These are phyloP conservation scores for Xylaria sp. DNA, from an alignment of 2,329 filamentous ascomycete species.

Conservation along the genomic window DNA sequence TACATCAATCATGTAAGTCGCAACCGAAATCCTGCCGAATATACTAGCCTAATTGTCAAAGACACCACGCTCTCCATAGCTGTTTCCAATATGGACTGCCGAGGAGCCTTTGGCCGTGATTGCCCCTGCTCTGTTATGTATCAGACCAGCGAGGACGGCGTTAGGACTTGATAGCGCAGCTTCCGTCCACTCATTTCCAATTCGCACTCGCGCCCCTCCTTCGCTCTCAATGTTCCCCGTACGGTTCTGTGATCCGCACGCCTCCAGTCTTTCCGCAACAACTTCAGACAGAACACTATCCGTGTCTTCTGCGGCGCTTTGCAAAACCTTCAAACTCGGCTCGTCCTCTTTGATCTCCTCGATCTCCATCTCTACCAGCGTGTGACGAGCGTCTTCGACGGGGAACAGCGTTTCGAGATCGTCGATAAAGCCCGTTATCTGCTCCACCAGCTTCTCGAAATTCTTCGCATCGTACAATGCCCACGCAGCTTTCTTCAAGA, in stretches of 20 bases:
- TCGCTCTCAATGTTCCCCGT: constrained; percentile 10
- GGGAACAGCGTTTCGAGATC: constrained; percentile 45
- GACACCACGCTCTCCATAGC: constrained; percentile 28
- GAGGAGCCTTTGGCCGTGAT: constrained; percentile 25
- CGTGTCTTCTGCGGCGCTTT: constrained; percentile 25
- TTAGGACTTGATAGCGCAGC: constrained; percentile 1
- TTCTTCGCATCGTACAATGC: constrained; percentile 31
- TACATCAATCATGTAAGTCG: too few relatives aligned
- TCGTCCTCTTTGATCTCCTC: constrained; percentile 44
- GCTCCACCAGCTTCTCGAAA: constrained; percentile 38
- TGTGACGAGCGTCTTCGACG: constrained; percentile 32
- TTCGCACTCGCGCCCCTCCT: constrained; percentile 19
- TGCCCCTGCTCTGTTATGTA: constrained; percentile 15
- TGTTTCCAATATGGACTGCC: constrained; percentile 27
- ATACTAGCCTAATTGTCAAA: constrained; percentile 18
- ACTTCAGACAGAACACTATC: constrained; percentile 18
- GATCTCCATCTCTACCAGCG: constrained; percentile 41
- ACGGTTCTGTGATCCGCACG: constrained; percentile 11
- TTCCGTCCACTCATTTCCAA: constrained; percentile 29
- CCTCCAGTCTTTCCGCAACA: constrained; percentile 16
- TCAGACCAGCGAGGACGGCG: neutral
- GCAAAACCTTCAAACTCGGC: constrained; percentile 38
- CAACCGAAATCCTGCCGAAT: neutral
- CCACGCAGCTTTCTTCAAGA: constrained; percentile 23
- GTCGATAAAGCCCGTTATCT: constrained; percentile 43